A percentile compares a stretch with the other conserved stretches of the same genome.
These are phyloP conservation scores for Lagenidium giganteum DNA, from an alignment of 352 stramenopile genomes.

Conservation along the genomic window DNA sequence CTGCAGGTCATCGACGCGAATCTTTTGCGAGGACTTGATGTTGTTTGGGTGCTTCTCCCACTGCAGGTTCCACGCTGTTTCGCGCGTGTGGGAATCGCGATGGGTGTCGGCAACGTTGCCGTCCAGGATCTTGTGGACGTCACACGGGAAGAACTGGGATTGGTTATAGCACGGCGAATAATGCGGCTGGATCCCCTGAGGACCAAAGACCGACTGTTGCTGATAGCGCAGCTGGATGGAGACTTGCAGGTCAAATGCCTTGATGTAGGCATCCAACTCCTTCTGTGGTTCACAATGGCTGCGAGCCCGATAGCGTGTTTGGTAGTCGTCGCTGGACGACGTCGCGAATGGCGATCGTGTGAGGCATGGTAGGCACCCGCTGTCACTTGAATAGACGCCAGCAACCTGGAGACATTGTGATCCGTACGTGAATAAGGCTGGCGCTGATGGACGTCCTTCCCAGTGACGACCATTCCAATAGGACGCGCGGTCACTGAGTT, in stretches of 20 bases:
- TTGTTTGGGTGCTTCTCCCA: conserved; percentile 63
- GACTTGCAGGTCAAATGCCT: conserved; percentile 77
- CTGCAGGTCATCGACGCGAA: conserved; percentile 49
- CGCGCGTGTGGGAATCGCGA: conserved; percentile 22
- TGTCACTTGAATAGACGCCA: conserved; percentile 22
- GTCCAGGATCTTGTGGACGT: conserved; percentile 70
- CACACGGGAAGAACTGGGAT: conserved; percentile 75
- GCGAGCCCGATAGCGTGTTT: conserved; percentile 21
- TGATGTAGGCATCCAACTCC: conserved; percentile 75
- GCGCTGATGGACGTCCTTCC: conserved; percentile 65
- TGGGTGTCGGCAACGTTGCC: conserved; percentile 50
- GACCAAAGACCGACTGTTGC: conserved; percentile 48
- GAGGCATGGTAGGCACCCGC: conserved; percentile 56
- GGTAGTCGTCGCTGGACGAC: conserved; percentile 31
- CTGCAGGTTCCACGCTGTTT: conserved; percentile 39
- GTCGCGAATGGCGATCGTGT: conserved; percentile 54
- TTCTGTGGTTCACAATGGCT: conserved; percentile 65
- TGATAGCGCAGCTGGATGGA: conserved; percentile 75
- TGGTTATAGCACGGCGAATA: conserved; percentile 81
- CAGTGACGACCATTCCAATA: conserved; percentile 82
- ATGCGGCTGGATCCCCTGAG: conserved; percentile 65
- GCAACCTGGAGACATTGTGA: conserved; percentile 48
- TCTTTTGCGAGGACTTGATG: conserved; percentile 55
- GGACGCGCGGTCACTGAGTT: conserved; percentile 48
- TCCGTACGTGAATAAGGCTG: conserved; percentile 68